These are phyloP conservation scores for Eucalyptus curtisii DNA, from an alignment of 345 rosid species.

Conservation along the genomic window DNA sequence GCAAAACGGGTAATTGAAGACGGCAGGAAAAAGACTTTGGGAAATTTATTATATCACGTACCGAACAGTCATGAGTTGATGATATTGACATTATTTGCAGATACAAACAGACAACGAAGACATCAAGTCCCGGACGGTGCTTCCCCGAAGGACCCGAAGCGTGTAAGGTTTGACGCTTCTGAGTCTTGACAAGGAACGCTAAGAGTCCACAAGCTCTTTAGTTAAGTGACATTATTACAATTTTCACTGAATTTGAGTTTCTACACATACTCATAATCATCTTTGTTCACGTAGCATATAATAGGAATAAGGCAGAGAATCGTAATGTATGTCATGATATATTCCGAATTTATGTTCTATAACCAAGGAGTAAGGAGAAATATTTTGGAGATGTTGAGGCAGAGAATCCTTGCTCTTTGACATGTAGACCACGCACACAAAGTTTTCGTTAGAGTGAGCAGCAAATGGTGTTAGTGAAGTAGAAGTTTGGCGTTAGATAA, in stretches of 20 bases:
- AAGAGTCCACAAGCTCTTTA: neutral
- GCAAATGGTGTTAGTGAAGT: neutral
- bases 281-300: neutral
- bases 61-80: neutral
- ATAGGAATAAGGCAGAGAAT: neutral
- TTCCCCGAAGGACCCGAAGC: neutral
- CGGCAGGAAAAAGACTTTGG: neutral
- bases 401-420: neutral
- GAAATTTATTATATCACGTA: neutral
- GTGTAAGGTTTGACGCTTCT: neutral
- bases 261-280: too few species aligned
- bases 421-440: neutral
- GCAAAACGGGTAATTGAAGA: neutral
- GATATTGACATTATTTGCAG: neutral
- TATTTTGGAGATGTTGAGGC: neutral
- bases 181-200: neutral
- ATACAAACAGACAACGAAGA: neutral
- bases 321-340: neutral
- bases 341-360: neutral
- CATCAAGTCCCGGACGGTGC: neutral
- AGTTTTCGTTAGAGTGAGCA: neutral
- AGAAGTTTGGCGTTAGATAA: neutral
- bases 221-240: too few species aligned
- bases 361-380: neutral
- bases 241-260: too few species aligned